Conservation (phyloP, 2,329 filamentous ascomycete genomes). For the Myriangium duriaei region DNA sequence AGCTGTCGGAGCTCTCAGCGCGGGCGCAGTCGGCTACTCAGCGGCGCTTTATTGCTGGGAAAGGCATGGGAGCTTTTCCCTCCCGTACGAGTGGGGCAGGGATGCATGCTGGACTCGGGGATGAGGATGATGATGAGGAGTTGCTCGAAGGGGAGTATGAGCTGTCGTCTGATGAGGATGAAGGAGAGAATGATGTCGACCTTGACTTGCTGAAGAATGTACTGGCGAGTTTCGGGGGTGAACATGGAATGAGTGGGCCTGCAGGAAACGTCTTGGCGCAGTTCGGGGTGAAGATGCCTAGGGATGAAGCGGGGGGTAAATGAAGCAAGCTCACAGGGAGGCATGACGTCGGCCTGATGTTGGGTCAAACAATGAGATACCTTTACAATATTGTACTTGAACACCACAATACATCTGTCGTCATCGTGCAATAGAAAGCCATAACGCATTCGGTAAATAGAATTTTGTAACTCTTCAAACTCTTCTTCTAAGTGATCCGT, state of each 20-base stretch:
- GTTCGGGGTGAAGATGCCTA: conserved; percentile 71
- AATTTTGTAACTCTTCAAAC: too few relatives aligned
- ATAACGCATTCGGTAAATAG: too few relatives aligned
- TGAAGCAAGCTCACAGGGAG: too few relatives aligned
- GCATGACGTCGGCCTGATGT: too few relatives aligned
- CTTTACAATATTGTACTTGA: too few relatives aligned
- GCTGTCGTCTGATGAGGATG: conserved; percentile 28
- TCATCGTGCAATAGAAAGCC: too few relatives aligned
- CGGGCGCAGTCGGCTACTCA: background rate
- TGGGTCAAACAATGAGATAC: too few relatives aligned
- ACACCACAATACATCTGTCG: background rate
- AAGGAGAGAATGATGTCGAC: conserved; percentile 59
- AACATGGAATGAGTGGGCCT: conserved; percentile 74
- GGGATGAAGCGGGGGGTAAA: conserved; percentile 52
- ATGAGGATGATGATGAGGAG: conserved; percentile 38
- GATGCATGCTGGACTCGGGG: conserved; percentile 18
- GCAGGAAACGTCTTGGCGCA: conserved; percentile 76
- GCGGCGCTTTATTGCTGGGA: background rate
- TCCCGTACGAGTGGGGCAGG: background rate
- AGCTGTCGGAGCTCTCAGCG: background rate
- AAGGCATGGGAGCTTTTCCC: conserved; percentile 12
- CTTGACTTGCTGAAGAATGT: conserved; percentile 83
- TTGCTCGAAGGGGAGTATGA: conserved; percentile 15
- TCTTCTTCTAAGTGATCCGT: too few relatives aligned
- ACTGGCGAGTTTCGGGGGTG: conserved; percentile 82